phyloP scores from a whole-genome alignment of 2,329 filamentous ascomycete genomes.

The Acephala macrosclerotiorum region DNA sequence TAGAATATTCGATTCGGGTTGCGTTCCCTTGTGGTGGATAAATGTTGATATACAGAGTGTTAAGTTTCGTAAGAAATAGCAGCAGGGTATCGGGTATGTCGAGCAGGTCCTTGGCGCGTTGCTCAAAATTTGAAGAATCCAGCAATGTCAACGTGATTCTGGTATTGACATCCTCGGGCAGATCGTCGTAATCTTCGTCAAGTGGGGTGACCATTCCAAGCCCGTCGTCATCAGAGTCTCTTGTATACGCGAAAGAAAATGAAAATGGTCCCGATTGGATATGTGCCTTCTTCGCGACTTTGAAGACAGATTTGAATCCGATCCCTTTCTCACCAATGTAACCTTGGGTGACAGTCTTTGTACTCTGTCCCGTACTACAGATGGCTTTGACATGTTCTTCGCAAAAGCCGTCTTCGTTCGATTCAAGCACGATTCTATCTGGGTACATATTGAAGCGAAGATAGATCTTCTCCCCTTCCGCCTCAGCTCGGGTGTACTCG shows the following conservation, averaged over 20 bases:
- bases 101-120: conserved; percentile 6
- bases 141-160: conserved; percentile 4
- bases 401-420: conserved; percentile 58
- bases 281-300: conserved; percentile 45
- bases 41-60: not conserved
- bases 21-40: not conserved
- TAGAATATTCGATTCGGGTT: not conserved
- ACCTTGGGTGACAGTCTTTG: conserved; percentile 47
- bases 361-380: conserved; percentile 54
- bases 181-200: conserved; percentile 21
- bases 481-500: conserved; percentile 42
- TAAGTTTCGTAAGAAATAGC: conserved; percentile 21
- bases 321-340: conserved; percentile 48
- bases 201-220: conserved; percentile 11
- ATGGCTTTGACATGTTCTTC: conserved; percentile 52
- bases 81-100: conserved; percentile 19
- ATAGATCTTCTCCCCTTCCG: conserved; percentile 38
- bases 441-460: conserved; percentile 43
- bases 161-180: not conserved
- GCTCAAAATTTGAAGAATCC: conserved; percentile 12
- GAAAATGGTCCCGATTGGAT: conserved; percentile 46
- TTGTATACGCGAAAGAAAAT: conserved; percentile 31
- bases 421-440: conserved; percentile 46
- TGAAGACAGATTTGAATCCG: conserved; percentile 48
- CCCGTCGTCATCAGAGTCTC: conserved; percentile 16